Conservation (phyloP, 306 rosid species). For the Acacia crassicarpa region DNA sequence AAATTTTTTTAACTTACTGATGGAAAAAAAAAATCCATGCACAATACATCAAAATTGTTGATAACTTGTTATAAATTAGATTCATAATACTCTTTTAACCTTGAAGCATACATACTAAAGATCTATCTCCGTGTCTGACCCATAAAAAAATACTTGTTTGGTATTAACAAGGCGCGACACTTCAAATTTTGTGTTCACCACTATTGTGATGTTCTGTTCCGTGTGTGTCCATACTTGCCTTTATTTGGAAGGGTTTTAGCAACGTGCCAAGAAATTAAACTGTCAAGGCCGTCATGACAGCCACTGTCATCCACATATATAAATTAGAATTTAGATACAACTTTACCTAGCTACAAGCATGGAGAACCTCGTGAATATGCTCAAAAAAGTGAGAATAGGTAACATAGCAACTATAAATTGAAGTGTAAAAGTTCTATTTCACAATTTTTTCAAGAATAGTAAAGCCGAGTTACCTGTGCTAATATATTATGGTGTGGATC, state of each 20-base stretch:
- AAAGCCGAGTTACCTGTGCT: slow-evolving; percentile 68
- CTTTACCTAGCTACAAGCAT: not conserved
- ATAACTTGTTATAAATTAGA: not conserved
- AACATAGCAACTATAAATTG: slow-evolving; percentile 6
- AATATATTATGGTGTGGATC: slow-evolving; percentile 96
- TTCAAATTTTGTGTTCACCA: not conserved
- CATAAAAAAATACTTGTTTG: not conserved
- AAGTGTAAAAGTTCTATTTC: slow-evolving; percentile 4
- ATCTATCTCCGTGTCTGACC: not conserved
- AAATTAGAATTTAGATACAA: slow-evolving; percentile 4
- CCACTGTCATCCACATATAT: slow-evolving; percentile 16
- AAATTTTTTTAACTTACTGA: not conserved
- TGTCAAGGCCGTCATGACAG: slow-evolving; percentile 9
- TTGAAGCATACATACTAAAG: not conserved
- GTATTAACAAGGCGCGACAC: not conserved
- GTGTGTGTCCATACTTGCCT: not conserved
- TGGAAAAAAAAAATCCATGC: not conserved
- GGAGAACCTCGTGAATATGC: not conserved
- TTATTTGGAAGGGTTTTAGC: not conserved
- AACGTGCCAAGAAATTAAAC: slow-evolving; percentile 4
- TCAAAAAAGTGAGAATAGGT: slow-evolving; percentile 14
- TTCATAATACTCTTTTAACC: not conserved
- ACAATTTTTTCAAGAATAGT: not conserved
- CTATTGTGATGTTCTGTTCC: not conserved
- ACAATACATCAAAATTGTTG: not conserved